Evolutionary conservation across 2,329 filamentous ascomycete species (phyloP).

Genomic region (Microthyrium microscopicum): DNA sequence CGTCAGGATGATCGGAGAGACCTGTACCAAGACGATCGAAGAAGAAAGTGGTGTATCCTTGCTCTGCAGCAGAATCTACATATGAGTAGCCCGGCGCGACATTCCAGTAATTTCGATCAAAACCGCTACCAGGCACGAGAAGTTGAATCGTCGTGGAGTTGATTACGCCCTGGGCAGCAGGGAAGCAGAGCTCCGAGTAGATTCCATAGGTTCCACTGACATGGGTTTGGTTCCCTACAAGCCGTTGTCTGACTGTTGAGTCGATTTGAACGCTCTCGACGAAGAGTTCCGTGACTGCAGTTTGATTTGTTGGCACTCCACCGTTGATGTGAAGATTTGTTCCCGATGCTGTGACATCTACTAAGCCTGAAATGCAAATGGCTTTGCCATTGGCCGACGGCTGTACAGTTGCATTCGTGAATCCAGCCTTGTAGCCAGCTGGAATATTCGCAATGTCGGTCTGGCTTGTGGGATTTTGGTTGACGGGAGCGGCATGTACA

Average conservation of each 20-base stretch:
- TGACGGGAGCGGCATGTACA: no score
- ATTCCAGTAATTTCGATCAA: constrained; percentile 24
- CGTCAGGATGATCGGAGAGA: constrained; percentile 21
- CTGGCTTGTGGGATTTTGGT: no score
- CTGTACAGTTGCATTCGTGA: neutral
- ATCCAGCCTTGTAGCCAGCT: no score
- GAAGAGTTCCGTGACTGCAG: neutral
- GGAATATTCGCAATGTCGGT: no score
- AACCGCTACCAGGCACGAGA: constrained; percentile 24
- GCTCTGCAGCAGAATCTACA: constrained; percentile 22
- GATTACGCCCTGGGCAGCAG: neutral
- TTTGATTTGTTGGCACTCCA: neutral
- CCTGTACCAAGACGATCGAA: constrained; percentile 27
- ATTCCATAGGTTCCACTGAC: neutral
- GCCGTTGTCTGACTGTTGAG: neutral
- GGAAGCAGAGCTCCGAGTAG: neutral
- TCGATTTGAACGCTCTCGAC: neutral
- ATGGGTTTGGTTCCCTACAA: neutral
- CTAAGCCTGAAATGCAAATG: neutral
- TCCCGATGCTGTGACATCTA: neutral
- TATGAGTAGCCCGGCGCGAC: constrained; percentile 23
- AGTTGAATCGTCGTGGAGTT: constrained; percentile 18
- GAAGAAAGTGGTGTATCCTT: constrained; percentile 23
- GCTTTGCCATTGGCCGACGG: neutral
- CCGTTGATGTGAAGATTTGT: neutral